Percentiles rank a stretch among this genome's conserved stretches.
Evolutionary conservation across 257 asterid species (phyloP).

Genomic region (Nyctanthes arbortristis): DNA sequence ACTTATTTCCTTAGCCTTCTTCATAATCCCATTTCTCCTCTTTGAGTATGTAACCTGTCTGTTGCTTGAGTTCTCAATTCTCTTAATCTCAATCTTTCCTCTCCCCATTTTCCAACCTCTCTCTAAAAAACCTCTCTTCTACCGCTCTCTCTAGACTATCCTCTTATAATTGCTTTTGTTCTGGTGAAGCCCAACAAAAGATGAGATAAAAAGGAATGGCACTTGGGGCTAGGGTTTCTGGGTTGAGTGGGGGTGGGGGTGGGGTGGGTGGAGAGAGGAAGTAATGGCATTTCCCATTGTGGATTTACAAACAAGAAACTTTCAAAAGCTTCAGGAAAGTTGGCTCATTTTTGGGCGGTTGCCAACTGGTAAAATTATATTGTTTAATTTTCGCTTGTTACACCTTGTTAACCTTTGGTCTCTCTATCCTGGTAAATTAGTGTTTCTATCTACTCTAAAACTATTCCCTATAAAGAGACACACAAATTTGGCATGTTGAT

Average conservation of each 20-base stretch:
- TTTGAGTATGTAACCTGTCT: constrained; percentile 69
- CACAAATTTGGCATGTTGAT: constrained; percentile 11
- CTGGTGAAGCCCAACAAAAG: constrained; percentile 9
- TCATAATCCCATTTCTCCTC: constrained; percentile 72
- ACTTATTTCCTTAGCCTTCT: constrained; percentile 70
- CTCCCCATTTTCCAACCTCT: constrained; percentile 43
- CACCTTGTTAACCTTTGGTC: constrained; percentile 51
- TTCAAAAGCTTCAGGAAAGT: constrained; percentile 43
- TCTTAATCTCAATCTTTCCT: constrained; percentile 61
- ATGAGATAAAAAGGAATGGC: constrained; percentile 30
- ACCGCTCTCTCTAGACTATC: not conserved
- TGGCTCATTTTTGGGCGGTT: constrained; percentile 37
- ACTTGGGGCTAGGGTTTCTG: constrained; percentile 13
- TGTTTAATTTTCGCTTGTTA: constrained; percentile 3
- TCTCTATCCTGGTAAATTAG: constrained; percentile 19
- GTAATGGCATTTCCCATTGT: constrained; percentile 45
- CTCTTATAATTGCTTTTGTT: not conserved
- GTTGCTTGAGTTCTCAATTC: constrained; percentile 71
- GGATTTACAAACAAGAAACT: constrained; percentile 52
- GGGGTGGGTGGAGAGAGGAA: not conserved
- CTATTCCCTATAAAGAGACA: not conserved
- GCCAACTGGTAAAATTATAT: constrained; percentile 42
- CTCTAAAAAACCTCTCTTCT: not conserved
- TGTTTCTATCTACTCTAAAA: not conserved
- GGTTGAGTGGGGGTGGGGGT: constrained; percentile 13